Conservation (phyloP, 768 basidiomycete genomes). For the Macrolepiota dolichaula region DNA sequence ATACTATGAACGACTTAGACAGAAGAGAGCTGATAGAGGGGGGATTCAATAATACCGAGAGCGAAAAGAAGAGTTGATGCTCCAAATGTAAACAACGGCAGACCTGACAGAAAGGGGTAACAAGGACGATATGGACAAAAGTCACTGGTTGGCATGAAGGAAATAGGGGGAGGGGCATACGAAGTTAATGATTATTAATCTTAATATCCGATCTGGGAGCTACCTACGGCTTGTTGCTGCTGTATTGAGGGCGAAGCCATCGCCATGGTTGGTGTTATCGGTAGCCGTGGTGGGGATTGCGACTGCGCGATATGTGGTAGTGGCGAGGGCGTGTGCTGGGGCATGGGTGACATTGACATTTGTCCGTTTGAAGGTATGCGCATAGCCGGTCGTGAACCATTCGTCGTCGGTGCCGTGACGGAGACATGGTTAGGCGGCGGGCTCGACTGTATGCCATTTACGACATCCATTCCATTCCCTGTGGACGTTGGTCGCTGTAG, state of each 20-base stretch:
- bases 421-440: slow-evolving; percentile 34
- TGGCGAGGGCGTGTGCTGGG: slow-evolving; percentile 46
- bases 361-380: slow-evolving; percentile 39
- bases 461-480: slow-evolving; percentile 26
- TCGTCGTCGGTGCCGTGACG: slow-evolving; percentile 53
- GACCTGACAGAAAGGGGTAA: slow-evolving; percentile 7
- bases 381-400: slow-evolving; percentile 47
- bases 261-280: slow-evolving; percentile 48
- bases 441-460: slow-evolving; percentile 29
- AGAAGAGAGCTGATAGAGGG: slow-evolving; percentile 4
- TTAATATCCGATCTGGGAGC: slow-evolving; percentile 51
- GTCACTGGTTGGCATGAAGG: too few relatives aligned
- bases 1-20: slow-evolving; percentile 1
- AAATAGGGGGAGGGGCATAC: too few relatives aligned
- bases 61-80: neutral
- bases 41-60: neutral
- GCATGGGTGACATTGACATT: slow-evolving; percentile 47
- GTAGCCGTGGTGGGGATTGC: slow-evolving; percentile 48
- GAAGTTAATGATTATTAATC: neutral
- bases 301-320: slow-evolving; percentile 40
- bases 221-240: slow-evolving; percentile 50
- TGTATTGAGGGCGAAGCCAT: slow-evolving; percentile 54
- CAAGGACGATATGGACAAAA: neutral
- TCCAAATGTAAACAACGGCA: neutral
- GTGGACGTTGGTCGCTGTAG: slow-evolving; percentile 30